Base-by-base conservation (phyloP, 2,329 filamentous ascomycete species). In the Diaporthe velutina region DNA sequence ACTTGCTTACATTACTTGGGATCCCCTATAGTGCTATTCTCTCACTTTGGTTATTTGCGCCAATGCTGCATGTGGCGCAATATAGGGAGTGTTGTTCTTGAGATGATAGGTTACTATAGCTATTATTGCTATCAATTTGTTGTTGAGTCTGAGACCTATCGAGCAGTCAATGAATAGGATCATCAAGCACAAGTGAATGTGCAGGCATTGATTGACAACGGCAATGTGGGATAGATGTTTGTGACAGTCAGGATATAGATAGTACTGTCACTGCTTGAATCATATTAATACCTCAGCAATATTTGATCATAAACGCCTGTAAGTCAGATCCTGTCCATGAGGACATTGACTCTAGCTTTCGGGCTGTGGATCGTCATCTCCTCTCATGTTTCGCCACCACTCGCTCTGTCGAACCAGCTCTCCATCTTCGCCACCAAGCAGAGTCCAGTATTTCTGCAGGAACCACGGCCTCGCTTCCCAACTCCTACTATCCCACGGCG, bases 401-500 rank as follows among this genome's bases (percentile, higher is more conserved):
- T 74, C 73, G 33, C 74, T 76, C 50, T 77, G 76, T 33, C 73
- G 60, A 48, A 77, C 75, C 22, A 77, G 48, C 73, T 77, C 76
- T 5, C 75, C 76, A 3, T 77, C 76, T 38, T 77, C 76, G 13
- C 76, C 76, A 3, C 76, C 76, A 13, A 77, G 60, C 5, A 77
- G 15, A 2, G 4, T 15, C 76, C 76, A 77, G 19, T 76, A 77
- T 12, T 77, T 77, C 54, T 70, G 60, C 4, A 76, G n/a, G 28
- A 77, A 77, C 76, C 76, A 77, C 0, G 68, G 57, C 17, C 58
- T 76, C 2, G 76, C 76, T 64, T 77, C 72, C 76, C 76, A 77
- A 33, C 74, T 76, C 22, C 76, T 52, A 1, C 54, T 40, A 13
- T 81, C 80, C 80, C 80, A 81, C 2, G 80, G 79, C 9, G 78